phyloP scores from a whole-genome alignment of 306 rosid species.

The Senna tora region DNA sequence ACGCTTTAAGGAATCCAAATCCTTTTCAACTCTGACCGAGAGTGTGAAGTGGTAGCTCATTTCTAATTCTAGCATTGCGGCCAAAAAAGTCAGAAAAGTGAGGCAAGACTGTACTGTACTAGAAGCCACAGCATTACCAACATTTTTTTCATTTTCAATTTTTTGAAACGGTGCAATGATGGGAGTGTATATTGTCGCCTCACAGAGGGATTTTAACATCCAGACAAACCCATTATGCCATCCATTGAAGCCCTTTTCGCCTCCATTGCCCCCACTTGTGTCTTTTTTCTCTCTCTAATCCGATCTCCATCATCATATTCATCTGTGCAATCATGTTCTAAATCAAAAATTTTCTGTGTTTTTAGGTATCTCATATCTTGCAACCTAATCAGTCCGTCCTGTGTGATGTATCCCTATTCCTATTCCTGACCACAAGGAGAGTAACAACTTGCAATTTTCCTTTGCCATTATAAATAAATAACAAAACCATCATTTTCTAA shows the following conservation, averaged over 20 bases:
- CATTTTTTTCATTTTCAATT: conserved; percentile 11
- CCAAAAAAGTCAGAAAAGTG: not conserved
- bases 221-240: conserved; percentile 41
- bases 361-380: not conserved
- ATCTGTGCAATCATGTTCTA: conserved; percentile 31
- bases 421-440: not conserved
- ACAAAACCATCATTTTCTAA: not conserved
- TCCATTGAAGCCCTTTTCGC: conserved; percentile 44
- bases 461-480: not conserved
- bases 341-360: conserved; percentile 27
- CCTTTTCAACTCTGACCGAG: too few species aligned
- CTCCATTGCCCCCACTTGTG: conserved; percentile 10
- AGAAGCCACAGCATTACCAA: not conserved
- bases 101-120: not conserved
- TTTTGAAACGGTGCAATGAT: conserved; percentile 12
- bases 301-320: conserved; percentile 35
- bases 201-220: conserved; percentile 30
- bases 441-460: conserved; percentile 3
- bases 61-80: not conserved
- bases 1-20: too few species aligned
- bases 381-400: not conserved
- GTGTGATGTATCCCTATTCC: conserved; percentile 5
- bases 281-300: conserved; percentile 9
- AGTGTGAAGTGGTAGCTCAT: too few species aligned
- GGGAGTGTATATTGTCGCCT: conserved; percentile 17